Percentiles rank a stretch among this genome's conserved stretches.
Evolutionary conservation across 257 asterid genomes (phyloP).

Genomic region (Forsythia viridissima): DNA sequence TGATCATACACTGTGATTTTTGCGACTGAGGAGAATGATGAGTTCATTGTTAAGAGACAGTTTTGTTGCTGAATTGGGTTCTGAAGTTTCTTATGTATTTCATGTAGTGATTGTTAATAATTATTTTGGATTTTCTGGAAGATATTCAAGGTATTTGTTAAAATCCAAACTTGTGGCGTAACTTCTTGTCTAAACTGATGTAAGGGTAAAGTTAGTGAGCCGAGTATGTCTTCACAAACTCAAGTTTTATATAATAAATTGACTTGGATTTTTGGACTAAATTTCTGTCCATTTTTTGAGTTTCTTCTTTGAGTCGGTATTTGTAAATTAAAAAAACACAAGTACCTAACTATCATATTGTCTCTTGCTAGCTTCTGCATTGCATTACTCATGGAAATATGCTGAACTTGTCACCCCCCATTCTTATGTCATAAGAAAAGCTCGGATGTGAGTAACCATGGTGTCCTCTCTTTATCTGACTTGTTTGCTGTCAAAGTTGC

Average conservation of each 20-base stretch:
- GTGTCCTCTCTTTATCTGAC: neutral
- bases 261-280: neutral
- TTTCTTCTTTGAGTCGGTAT: neutral
- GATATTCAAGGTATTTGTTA: neutral
- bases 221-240: neutral
- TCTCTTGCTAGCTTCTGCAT: neutral
- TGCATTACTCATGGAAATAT: too few species aligned
- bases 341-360: neutral
- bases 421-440: neutral
- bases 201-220: neutral
- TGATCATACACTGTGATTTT: neutral
- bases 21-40: neutral
- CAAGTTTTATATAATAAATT: neutral
- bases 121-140: neutral
- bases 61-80: neutral
- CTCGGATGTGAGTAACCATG: neutral
- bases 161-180: neutral
- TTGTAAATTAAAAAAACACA: neutral
- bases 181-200: neutral
- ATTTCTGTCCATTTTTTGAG: neutral
- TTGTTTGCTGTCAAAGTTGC: neutral
- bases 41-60: neutral
- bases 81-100: neutral
- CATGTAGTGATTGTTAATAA: neutral
- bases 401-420: neutral